phyloP scores from a whole-genome alignment of 1,284 basidiomycete genomes.

The Xerocomus minutiporus region DNA sequence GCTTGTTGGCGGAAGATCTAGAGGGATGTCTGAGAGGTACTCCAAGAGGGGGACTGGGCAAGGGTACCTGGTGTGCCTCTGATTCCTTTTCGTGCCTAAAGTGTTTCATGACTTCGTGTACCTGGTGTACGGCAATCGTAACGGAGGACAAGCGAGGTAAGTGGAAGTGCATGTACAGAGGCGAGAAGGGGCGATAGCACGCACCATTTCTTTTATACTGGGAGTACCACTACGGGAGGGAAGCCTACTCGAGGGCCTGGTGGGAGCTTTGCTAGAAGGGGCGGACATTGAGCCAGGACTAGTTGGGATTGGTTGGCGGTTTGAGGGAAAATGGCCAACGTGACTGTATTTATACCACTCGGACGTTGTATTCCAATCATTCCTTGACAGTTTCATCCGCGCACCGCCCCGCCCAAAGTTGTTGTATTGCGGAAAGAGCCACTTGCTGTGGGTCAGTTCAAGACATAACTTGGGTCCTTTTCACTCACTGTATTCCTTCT shows the following conservation, averaged over 20 bases:
- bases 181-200: conserved; percentile 2
- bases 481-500: neutral
- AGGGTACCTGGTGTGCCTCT: conserved; percentile 72
- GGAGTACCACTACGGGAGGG: conserved; percentile 37
- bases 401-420: neutral
- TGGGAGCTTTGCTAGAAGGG: conserved; percentile 28
- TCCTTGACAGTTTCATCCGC: neutral
- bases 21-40: conserved; percentile 1
- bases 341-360: conserved; percentile 19
- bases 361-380: neutral
- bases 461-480: neutral
- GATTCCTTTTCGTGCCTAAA: conserved; percentile 73
- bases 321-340: conserved; percentile 12
- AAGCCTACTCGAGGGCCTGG: conserved; percentile 28
- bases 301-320: conserved; percentile 7
- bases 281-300: conserved; percentile 15
- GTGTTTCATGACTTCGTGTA: conserved; percentile 52
- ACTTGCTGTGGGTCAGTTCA: neutral
- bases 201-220: conserved; percentile 38
- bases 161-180: conserved; percentile 30
- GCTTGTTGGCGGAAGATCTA: conserved; percentile 69
- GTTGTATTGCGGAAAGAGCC: neutral
- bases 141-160: conserved; percentile 24
- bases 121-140: conserved; percentile 38
- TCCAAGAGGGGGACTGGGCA: neutral